Evolutionary conservation across 2,329 filamentous ascomycete species (phyloP).

Genomic region (Alternaria sp.): DNA sequence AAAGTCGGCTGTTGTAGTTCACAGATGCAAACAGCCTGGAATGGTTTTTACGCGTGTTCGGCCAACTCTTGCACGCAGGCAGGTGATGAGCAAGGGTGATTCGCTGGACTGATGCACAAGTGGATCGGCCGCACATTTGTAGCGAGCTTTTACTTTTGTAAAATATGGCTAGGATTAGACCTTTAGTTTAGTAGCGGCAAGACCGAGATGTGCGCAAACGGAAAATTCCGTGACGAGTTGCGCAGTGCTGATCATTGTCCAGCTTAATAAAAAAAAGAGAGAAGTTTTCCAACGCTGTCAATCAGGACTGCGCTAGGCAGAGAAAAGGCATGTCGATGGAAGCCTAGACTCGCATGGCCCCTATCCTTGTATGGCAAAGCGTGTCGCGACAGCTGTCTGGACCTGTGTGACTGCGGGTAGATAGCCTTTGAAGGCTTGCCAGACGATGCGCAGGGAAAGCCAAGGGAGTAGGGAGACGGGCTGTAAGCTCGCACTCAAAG

Average conservation of each 20-base stretch:
- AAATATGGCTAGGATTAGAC: background rate
- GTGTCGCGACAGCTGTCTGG: slow-evolving; percentile 13
- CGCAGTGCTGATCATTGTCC: background rate
- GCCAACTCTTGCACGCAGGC: background rate
- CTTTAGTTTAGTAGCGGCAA: background rate
- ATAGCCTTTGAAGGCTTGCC: background rate
- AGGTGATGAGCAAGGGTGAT: background rate
- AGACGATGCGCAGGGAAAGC: background rate
- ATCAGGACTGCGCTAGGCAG: slow-evolving; percentile 1
- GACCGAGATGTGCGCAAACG: background rate
- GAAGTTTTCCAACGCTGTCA: slow-evolving; percentile 2
- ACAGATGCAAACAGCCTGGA: background rate
- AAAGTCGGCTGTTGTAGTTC: background rate
- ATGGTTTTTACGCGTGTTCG: background rate
- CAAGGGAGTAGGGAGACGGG: background rate
- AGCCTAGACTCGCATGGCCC: slow-evolving; percentile 15
- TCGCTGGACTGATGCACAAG: background rate
- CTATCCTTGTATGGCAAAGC: slow-evolving; percentile 4
- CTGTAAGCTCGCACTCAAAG: slow-evolving; percentile 1
- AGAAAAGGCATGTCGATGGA: slow-evolving; percentile 4
- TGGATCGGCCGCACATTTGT: slow-evolving; percentile 10
- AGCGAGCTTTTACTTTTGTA: slow-evolving; percentile 8
- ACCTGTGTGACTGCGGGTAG: slow-evolving; percentile 8
- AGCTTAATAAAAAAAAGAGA: slow-evolving; percentile 7
- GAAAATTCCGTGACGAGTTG: slow-evolving; percentile 1